These are phyloP conservation scores for Populus trichocarpa DNA, from an alignment of 441 rosid genomes.

Conservation along the genomic window DNA sequence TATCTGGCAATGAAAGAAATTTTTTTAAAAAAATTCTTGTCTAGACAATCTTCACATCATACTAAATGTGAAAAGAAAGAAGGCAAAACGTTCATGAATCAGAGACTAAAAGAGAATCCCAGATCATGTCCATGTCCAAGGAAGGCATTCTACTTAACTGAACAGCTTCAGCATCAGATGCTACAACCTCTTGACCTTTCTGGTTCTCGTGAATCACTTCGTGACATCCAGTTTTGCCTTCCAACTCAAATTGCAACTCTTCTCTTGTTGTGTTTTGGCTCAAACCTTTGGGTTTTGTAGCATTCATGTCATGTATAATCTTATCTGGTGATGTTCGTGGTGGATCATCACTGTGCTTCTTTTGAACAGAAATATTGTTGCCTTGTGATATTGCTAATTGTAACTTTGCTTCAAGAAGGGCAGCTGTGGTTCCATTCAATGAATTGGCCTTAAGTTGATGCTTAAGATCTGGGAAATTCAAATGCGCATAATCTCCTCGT, in stretches of 20 bases:
- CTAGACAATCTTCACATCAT: background rate
- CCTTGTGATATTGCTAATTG: constrained; percentile 48
- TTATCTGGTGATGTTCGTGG: background rate
- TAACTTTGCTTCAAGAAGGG: constrained; percentile 81
- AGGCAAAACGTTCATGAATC: constrained; percentile 34
- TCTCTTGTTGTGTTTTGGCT: constrained; percentile 22
- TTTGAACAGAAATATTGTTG: constrained; percentile 12
- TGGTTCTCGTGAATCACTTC: constrained; percentile 24
- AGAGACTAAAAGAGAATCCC: constrained; percentile 78
- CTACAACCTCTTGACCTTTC: constrained; percentile 26
- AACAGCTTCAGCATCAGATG: constrained; percentile 49
- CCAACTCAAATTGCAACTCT: constrained; percentile 31
- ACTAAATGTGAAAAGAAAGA: constrained; percentile 7
- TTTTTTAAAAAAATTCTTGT: background rate
- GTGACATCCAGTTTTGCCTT: constrained; percentile 26
- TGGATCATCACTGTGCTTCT: constrained; percentile 19
- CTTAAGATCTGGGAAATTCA: constrained; percentile 71
- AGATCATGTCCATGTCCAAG: constrained; percentile 89
- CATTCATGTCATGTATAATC: background rate
- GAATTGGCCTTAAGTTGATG: constrained; percentile 57
- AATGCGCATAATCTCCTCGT: constrained; percentile 72
- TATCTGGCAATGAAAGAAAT: background rate
- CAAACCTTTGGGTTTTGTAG: constrained; percentile 10
- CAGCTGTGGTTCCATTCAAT: constrained; percentile 51
- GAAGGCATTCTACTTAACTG: constrained; percentile 97